phyloP scores from a whole-genome alignment of 331 rosid species.

The Malus hybrid region DNA sequence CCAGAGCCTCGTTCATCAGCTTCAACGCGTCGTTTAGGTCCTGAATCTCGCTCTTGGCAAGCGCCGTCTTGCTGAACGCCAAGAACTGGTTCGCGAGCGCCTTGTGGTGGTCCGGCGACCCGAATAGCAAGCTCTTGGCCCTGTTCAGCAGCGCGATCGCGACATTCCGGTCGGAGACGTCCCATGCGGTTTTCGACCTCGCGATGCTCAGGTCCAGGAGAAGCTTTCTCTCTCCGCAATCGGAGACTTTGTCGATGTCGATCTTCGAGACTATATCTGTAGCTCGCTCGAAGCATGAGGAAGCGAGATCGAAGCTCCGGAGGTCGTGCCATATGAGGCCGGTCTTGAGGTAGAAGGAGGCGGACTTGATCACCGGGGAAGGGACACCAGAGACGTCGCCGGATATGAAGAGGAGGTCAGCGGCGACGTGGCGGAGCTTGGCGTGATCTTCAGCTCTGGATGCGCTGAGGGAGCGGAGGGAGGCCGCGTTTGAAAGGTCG shows the following conservation, averaged over 20 bases:
- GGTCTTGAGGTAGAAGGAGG: conserved; percentile 70
- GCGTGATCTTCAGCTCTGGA: conserved; percentile 40
- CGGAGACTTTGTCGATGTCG: conserved; percentile 23
- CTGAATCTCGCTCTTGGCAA: conserved; percentile 35
- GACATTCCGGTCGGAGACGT: conserved; percentile 57
- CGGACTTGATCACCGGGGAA: conserved; percentile 52
- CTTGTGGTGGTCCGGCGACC: conserved; percentile 40
- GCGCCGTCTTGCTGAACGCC: conserved; percentile 46
- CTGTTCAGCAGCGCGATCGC: conserved; percentile 63
- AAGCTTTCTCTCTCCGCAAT: conserved; percentile 43
- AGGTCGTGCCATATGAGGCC: conserved; percentile 71
- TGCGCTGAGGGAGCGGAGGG: conserved; percentile 42
- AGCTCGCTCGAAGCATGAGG: conserved; percentile 79
- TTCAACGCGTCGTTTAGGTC: conserved; percentile 54
- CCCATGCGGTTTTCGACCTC: conserved; percentile 83
- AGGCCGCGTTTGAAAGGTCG: conserved; percentile 68
- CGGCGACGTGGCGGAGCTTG: conserved; percentile 68
- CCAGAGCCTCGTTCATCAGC: conserved; percentile 87
- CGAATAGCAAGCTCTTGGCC: conserved; percentile 60
- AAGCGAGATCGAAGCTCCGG: conserved; percentile 64
- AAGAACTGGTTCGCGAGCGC: conserved; percentile 59
- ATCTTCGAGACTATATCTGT: conserved; percentile 58
- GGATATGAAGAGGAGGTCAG: conserved; percentile 52
- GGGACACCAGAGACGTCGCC: conserved; percentile 55
- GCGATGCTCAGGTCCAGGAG: conserved; percentile 67